These are phyloP conservation scores for Malassezia brasiliensis DNA, from an alignment of 1,284 basidiomycete species.

Conservation along the genomic window DNA sequence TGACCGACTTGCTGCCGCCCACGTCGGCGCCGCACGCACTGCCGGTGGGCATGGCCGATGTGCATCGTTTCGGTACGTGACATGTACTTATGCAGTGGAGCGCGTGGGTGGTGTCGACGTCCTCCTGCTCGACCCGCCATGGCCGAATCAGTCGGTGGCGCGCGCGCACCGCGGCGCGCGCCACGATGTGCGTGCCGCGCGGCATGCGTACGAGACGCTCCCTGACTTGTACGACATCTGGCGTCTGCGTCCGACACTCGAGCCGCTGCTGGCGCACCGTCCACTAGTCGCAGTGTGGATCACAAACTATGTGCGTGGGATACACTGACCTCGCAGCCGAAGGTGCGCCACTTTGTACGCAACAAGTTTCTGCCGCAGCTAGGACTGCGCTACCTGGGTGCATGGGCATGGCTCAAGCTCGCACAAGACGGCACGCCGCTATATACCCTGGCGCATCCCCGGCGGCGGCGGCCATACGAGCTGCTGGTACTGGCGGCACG, in stretches of 20 bases:
- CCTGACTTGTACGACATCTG: conserved; percentile 20
- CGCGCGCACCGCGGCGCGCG: conserved; percentile 3
- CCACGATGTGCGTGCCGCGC: neutral
- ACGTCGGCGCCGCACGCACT: neutral
- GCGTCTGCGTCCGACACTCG: conserved; percentile 14
- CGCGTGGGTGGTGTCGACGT: conserved; percentile 10
- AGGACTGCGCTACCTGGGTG: conserved; percentile 3
- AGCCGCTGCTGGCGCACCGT: conserved; percentile 7
- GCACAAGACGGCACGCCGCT: conserved; percentile 9
- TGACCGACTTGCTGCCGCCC: conserved; percentile 12
- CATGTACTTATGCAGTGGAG: neutral
- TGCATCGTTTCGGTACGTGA: conserved; percentile 7
- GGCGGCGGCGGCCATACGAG: conserved; percentile 17
- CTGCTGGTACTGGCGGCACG: conserved; percentile 8
- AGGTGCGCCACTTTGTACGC: conserved; percentile 13
- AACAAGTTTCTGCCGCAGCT: conserved; percentile 16
- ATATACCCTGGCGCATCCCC: neutral
- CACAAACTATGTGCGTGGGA: conserved; percentile 13
- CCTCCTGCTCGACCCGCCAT: conserved; percentile 20
- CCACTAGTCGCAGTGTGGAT: conserved; percentile 20
- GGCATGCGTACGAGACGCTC: conserved; percentile 10
- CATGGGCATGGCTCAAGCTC: conserved; percentile 19
- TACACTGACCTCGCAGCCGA: conserved; percentile 4
- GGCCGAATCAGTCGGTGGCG: conserved; percentile 17
- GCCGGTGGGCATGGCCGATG: conserved; percentile 5